phyloP scores from a whole-genome alignment of 345 rosid genomes.

The Barbarea vulgaris region DNA sequence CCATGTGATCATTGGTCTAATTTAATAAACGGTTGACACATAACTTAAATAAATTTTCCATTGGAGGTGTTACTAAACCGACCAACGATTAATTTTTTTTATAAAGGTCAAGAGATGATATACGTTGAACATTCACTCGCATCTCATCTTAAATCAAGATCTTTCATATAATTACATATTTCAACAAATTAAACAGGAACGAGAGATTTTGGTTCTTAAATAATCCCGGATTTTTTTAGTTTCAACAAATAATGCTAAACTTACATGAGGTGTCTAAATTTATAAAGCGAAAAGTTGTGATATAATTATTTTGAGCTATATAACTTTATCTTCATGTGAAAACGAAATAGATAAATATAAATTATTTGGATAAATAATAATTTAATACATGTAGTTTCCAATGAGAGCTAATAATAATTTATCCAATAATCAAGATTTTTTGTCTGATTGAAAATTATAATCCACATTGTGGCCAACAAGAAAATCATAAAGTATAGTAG shows the following conservation, averaged over 20 bases:
- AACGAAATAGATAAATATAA: background rate
- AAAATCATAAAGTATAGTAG: conserved; percentile 11
- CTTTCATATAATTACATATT: background rate
- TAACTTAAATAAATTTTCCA: background rate
- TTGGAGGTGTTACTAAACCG: conserved; percentile 18
- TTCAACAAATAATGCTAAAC: background rate
- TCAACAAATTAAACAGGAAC: background rate
- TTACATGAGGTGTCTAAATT: background rate
- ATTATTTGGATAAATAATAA: background rate
- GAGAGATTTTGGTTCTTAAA: background rate
- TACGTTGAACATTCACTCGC: conserved; percentile 31
- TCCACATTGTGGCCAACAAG: conserved; percentile 1
- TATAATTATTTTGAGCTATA: background rate
- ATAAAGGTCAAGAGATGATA: conserved; percentile 7
- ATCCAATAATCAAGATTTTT: conserved; percentile 1
- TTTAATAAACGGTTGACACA: conserved; percentile 32
- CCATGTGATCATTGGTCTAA: conserved; percentile 35
- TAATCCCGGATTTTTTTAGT: background rate
- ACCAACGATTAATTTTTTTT: conserved; percentile 10
- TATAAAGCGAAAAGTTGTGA: too few species aligned
- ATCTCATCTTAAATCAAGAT: conserved; percentile 13
- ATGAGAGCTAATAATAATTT: background rate
- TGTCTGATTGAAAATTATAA: background rate
- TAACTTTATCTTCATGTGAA: background rate
- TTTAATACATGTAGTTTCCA: background rate